Evolutionary conservation across 2,329 filamentous ascomycete genomes (phyloP).

Genomic region (Nothomitra cinnamomea): DNA sequence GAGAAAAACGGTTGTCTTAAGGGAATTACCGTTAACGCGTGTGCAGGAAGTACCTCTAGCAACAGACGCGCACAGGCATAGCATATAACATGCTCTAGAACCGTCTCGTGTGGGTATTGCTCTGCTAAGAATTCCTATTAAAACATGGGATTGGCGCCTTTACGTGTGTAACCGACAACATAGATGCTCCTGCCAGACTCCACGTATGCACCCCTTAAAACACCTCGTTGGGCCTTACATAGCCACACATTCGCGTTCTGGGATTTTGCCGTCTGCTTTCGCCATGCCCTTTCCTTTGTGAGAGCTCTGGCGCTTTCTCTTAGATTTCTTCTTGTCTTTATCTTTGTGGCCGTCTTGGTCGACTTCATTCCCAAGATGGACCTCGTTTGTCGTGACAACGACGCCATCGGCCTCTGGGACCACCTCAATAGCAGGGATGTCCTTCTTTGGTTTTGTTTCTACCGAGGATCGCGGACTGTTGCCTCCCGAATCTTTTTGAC

Average conservation of each 20-base stretch:
- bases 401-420: neutral
- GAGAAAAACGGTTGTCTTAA: too few species aligned
- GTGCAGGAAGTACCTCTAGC: too few species aligned
- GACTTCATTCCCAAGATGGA: neutral
- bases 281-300: conserved; percentile 16
- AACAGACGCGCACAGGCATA: too few species aligned
- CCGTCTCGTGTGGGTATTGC: too few species aligned
- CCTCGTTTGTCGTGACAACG: neutral
- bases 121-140: too few species aligned
- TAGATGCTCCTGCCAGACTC: too few species aligned
- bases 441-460: conserved; percentile 13
- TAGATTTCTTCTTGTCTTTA: conserved; percentile 11
- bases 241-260: conserved; percentile 31
- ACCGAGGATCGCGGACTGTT: conserved; percentile 13
- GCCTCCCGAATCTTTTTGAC: conserved; percentile 16
- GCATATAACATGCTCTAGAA: too few species aligned
- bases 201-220: neutral
- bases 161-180: too few species aligned
- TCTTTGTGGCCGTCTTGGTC: conserved; percentile 4
- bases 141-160: too few species aligned
- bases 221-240: conserved; percentile 22
- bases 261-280: conserved; percentile 16
- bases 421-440: neutral
- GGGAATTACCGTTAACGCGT: too few species aligned
- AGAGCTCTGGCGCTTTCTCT: conserved; percentile 15